Evolutionary conservation across 306 rosid species (phyloP), one percentile per base, ranked within the genome.

Genomic region (Cicer yamashitae): DNA sequence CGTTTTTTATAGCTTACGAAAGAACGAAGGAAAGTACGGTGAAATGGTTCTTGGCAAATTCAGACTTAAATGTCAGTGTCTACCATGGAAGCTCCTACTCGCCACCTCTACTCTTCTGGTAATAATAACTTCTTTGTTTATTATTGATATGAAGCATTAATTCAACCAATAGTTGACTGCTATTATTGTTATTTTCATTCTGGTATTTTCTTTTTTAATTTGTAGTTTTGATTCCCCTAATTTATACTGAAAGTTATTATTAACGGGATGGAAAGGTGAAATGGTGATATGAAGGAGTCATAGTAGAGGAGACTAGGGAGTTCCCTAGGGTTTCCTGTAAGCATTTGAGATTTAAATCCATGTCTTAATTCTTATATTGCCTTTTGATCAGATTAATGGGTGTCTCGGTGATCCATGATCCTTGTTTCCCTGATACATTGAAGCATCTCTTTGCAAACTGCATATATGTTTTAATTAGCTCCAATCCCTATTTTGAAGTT

Each of bases 21-120:
- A 53, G 18, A 13, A 48, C 11, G 74, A 68, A 70, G 22, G 59
- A 37, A 56, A 74, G 40, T 10, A 12, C 43, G 7, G 41, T 46
- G 4, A 70, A 70, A 81, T 81, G 84, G 63, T n/a, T 44, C 76
- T 68, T 69, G 45, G 52, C 80, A 68, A 59, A 60, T 80, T 80
- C 79, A 43, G 51, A 34, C 67, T 48, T 37, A 65, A 71, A 40
- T 43, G 47, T 53, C 75, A 44, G 13, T 13, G 45, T 72, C 10
- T 10, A 47, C 56, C 54, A 8, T 70, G 74, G 81, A 72, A 44
- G 64, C 81, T 76, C 40, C 81, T 43, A 39, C 56, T 81, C 38
- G 64, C 54, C 46, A 39, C 30, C 46, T 44, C 48, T 37, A 70
- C 64, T 62, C 69, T 81, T 63, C 81, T 81, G 84, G 84, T 81